These are phyloP conservation scores for Cardamine occulta DNA, from an alignment of 345 rosid species.

Conservation along the genomic window DNA sequence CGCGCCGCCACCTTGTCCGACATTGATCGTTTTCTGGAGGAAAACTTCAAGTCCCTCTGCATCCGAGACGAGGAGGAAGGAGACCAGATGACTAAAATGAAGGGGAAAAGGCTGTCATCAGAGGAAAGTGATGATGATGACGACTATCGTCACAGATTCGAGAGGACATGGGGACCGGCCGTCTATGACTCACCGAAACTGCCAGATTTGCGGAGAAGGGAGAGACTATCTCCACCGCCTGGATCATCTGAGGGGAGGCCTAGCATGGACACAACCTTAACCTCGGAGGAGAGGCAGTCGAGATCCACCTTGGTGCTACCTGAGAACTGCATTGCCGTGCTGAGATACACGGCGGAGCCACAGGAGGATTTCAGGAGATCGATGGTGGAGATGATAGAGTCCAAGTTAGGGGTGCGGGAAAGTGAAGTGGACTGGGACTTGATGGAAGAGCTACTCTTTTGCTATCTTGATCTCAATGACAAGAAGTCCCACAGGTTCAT, in stretches of 20 bases:
- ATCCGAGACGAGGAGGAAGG: constrained; percentile 42
- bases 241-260: constrained; percentile 56
- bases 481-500: constrained; percentile 73
- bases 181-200: constrained; percentile 38
- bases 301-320: constrained; percentile 48
- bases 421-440: constrained; percentile 72
- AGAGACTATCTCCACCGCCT: constrained; percentile 48
- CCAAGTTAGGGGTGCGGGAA: constrained; percentile 47
- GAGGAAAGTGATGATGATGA: constrained; percentile 15
- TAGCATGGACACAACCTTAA: constrained; percentile 38
- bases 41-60: constrained; percentile 85
- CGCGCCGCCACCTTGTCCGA: constrained; percentile 75
- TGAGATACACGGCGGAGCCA: constrained; percentile 55
- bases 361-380: constrained; percentile 68
- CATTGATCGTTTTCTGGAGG: constrained; percentile 75
- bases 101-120: constrained; percentile 27
- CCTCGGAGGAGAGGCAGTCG: constrained; percentile 43
- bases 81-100: constrained; percentile 1
- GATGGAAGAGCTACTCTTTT: constrained; percentile 80
- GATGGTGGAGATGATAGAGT: constrained; percentile 78
- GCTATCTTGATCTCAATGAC: constrained; percentile 72
- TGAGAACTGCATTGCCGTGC: constrained; percentile 64
- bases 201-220: constrained; percentile 30
- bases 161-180: constrained; percentile 39
- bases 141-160: constrained; percentile 35